Evolutionary conservation across 768 basidiomycete genomes (phyloP).

Genomic region (Boletus speciosus): DNA sequence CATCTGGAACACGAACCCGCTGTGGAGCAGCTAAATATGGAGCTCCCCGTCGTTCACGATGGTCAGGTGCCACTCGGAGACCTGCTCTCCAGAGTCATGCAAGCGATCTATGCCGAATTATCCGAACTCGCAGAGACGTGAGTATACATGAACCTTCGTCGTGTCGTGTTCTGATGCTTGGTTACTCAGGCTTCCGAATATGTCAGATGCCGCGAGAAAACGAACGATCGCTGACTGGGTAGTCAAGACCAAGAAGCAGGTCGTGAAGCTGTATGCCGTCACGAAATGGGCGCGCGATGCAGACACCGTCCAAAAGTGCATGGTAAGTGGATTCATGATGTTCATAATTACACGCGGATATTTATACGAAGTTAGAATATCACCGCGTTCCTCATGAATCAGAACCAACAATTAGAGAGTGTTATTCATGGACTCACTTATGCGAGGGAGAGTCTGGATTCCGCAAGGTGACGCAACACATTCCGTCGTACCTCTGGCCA

Average conservation of each 20-base stretch:
- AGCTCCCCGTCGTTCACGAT: slow-evolving; percentile 70
- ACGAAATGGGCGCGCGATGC: slow-evolving; percentile 86
- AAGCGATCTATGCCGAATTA: slow-evolving; percentile 79
- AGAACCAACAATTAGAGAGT: slow-evolving; percentile 80
- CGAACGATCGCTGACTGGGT: slow-evolving; percentile 85
- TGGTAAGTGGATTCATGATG: slow-evolving; percentile 43
- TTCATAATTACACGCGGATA: neutral
- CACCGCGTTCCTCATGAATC: slow-evolving; percentile 79
- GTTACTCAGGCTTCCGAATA: slow-evolving; percentile 61
- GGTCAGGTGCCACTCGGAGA: slow-evolving; percentile 74
- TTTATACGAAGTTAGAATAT: slow-evolving; percentile 57
- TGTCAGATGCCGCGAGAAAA: slow-evolving; percentile 79
- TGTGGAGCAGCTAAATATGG: slow-evolving; percentile 61
- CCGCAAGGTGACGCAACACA: slow-evolving; percentile 58
- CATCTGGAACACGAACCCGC: slow-evolving; percentile 36
- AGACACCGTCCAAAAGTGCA: slow-evolving; percentile 79
- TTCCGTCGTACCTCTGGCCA: neutral
- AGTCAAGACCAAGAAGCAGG: slow-evolving; percentile 85
- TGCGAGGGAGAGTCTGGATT: slow-evolving; percentile 66
- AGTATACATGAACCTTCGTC: slow-evolving; percentile 23
- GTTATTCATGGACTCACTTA: slow-evolving; percentile 60
- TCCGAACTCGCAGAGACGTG: slow-evolving; percentile 86
- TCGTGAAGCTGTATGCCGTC: slow-evolving; percentile 84
- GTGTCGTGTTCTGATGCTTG: neutral
- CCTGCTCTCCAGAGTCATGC: slow-evolving; percentile 70